Base-by-base conservation (phyloP, 225 moss, liverwort and hornwort genomes). In the Polytrichum formosum region DNA sequence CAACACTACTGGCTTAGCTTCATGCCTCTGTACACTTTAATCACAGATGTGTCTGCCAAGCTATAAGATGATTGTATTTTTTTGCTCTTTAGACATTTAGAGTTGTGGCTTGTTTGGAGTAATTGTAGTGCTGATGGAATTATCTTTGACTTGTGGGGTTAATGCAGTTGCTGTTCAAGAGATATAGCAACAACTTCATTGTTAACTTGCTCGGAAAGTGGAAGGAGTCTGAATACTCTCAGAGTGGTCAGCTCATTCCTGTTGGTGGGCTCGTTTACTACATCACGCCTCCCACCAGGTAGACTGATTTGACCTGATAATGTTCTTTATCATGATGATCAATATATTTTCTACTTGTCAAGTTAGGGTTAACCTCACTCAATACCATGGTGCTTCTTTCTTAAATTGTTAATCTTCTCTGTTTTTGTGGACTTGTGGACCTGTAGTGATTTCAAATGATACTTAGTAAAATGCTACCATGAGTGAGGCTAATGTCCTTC, bases 201-300 rank as follows among this genome's bases (percentile, higher is more conserved):
- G 92, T 97, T 28, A 89, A 91, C 72, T 91, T 97, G 2, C 92
- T 97, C 21, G 96, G 96, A 25, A 93, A 92, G 77, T 97, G 96
- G 96, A 90, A 85, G 82, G 92, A 90, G 73, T 92, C 91, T 2
- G 93, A 96, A 72, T 97, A 94, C 66, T 94, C 96, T 2, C 88
- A 86, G 76, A 97, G 90, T 76, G 90, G 82, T 68, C 96, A 94
- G 67, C 86, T 94, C 74, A 93, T 94, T 61, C 96, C 96, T 35
- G 92, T 97, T 70, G 96, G 96, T 54, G 96, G 96, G 21, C 90
- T 97, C 17, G 96, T 91, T 19, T 97, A 97, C 55, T 94, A 94
- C 73, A 97, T 97, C 23, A 94, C 91, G 53, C 88, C 96, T 61
- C 96, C 96, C 19, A 83, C 96, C 53, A 97, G 96, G 96, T 96